phyloP scores from a whole-genome alignment of 1,139 yeast genomes.

The Protomyces pachydermus region DNA sequence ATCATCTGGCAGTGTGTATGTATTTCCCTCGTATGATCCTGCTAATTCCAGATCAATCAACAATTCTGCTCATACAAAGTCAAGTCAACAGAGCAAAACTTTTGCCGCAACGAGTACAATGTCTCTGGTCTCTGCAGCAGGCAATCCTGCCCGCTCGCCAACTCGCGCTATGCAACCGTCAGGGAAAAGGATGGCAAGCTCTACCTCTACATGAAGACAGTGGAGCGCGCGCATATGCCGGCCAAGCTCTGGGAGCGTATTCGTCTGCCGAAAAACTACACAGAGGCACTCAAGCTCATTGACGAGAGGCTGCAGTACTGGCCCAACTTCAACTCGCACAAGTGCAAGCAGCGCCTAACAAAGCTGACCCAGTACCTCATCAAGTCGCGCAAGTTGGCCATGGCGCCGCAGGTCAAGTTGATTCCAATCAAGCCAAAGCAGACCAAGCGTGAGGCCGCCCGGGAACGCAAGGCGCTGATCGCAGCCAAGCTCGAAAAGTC shows the following conservation, averaged over 20 bases:
- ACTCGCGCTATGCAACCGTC: slow-evolving; percentile 92
- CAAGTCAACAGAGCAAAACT: slow-evolving; percentile 39
- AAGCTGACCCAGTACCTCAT: slow-evolving; percentile 91
- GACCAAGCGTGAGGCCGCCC: slow-evolving; percentile 82
- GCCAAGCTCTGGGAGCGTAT: slow-evolving; percentile 91
- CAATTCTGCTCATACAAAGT: slow-evolving; percentile 85
- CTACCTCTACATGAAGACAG: slow-evolving; percentile 92
- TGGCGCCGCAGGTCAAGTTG: slow-evolving; percentile 84
- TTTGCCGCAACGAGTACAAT: slow-evolving; percentile 61
- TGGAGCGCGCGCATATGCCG: slow-evolving; percentile 95
- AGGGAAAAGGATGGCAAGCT: slow-evolving; percentile 81
- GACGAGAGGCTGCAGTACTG: slow-evolving; percentile 84
- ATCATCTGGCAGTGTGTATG: slow-evolving; percentile 72
- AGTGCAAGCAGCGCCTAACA: slow-evolving; percentile 92
- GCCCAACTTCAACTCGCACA: slow-evolving; percentile 86
- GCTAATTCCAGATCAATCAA: slow-evolving; percentile 51
- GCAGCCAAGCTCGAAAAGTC: slow-evolving; percentile 97
- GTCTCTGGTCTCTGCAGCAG: slow-evolving; percentile 84
- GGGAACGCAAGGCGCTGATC: slow-evolving; percentile 92
- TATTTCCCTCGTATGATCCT: background rate
- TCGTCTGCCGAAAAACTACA: slow-evolving; percentile 78
- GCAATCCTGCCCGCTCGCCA: slow-evolving; percentile 93
- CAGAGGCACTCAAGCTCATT: slow-evolving; percentile 77
- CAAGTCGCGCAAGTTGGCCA: slow-evolving; percentile 89
- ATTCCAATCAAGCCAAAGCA: slow-evolving; percentile 92